Conservation (phyloP, 2,329 filamentous ascomycete species). For the Claviceps sp. region DNA sequence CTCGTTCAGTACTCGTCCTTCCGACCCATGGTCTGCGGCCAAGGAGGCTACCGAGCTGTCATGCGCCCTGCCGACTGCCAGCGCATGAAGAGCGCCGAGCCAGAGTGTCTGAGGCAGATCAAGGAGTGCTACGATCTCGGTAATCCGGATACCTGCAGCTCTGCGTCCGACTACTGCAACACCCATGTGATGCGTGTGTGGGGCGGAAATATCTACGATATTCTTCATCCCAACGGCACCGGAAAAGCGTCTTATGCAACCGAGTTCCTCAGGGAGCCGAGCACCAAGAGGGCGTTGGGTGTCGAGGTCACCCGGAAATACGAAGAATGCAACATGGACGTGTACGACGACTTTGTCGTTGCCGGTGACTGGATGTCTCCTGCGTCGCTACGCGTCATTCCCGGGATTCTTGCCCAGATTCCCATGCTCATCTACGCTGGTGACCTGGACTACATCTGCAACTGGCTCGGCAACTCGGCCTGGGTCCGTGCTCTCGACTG, state of each 20-base stretch:
- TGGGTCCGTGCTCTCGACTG: constrained; percentile 92
- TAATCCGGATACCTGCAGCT: constrained; percentile 81
- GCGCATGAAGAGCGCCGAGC: constrained; percentile 81
- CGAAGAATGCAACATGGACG: constrained; percentile 92
- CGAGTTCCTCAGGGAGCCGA: constrained; percentile 69
- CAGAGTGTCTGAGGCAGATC: constrained; percentile 78
- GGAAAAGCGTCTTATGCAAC: constrained; percentile 81
- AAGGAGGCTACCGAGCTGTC: constrained; percentile 83
- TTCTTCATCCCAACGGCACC: constrained; percentile 78
- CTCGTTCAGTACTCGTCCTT: constrained; percentile 89
- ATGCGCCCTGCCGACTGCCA: constrained; percentile 63
- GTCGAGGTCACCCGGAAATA: constrained; percentile 68
- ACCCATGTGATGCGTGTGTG: constrained; percentile 87
- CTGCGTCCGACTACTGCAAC: constrained; percentile 94
- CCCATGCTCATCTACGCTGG: constrained; percentile 89
- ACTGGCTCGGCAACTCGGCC: constrained; percentile 95
- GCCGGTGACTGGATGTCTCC: constrained; percentile 97
- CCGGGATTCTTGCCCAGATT: constrained; percentile 74
- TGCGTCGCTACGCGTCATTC: constrained; percentile 70
- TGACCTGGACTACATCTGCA: constrained; percentile 80
- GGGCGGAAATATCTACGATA: constrained; percentile 88
- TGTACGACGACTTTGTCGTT: constrained; percentile 84
- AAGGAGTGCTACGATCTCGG: constrained; percentile 81
- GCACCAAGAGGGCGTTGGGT: constrained; percentile 76
- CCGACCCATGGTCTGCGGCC: constrained; percentile 92